These are phyloP conservation scores for Candida anglica DNA, from an alignment of 805 yeast species.

Conservation along the genomic window DNA sequence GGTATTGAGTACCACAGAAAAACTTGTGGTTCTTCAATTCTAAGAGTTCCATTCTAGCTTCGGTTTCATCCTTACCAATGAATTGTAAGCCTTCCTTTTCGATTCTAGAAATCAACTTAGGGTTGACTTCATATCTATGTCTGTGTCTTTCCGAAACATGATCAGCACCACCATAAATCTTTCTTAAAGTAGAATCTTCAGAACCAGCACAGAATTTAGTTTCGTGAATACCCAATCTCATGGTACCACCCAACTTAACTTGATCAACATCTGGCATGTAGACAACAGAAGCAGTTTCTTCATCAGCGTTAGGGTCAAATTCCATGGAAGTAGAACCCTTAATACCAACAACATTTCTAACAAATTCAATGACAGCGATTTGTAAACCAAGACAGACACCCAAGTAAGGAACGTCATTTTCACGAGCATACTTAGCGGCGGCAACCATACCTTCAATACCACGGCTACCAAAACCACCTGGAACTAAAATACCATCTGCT, in stretches of 20 bases:
- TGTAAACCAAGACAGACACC: conserved; percentile 98
- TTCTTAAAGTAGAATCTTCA: conserved; percentile 66
- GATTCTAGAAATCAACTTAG: conserved; percentile 63
- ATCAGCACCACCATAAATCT: conserved; percentile 69
- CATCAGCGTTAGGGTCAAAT: conserved; percentile 61
- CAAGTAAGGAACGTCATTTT: conserved; percentile 85
- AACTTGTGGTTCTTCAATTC: conserved; percentile 87
- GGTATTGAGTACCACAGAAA: conserved; percentile 95
- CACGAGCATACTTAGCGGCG: conserved; percentile 98
- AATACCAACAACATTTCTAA: conserved; percentile 71
- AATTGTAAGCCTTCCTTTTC: conserved; percentile 80
- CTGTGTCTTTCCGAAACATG: conserved; percentile 91
- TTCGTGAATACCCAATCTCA: conserved; percentile 95
- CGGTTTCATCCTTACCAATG: conserved; percentile 90
- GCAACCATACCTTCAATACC: conserved; percentile 98
- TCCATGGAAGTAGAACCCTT: conserved; percentile 76
- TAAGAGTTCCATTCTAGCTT: conserved; percentile 89
- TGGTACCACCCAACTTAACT: conserved; percentile 95
- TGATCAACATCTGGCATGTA: conserved; percentile 99
- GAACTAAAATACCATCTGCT: conserved; percentile 95
- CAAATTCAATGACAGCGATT: conserved; percentile 92
- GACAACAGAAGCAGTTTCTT: conserved; percentile 71
- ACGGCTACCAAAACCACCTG: conserved; percentile 97
- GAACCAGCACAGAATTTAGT: conserved; percentile 71
- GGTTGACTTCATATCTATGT: conserved; percentile 97